Percentiles rank a stretch among this genome's conserved stretches.
Conservation (phyloP, 768 basidiomycete genomes). For the Boletus insuetus region DNA sequence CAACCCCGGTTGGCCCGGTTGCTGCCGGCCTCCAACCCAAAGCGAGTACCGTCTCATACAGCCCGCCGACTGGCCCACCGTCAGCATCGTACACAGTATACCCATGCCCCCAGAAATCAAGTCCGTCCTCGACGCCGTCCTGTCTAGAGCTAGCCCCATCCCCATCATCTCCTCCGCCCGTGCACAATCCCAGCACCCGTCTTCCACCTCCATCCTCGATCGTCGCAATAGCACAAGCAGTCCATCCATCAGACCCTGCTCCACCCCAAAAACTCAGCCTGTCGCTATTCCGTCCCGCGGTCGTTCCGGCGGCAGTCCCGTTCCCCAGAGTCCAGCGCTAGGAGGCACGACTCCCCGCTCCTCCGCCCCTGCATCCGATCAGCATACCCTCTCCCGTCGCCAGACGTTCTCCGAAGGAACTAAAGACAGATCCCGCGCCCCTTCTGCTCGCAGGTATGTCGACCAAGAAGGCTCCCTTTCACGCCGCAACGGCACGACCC, state of each 20-base stretch:
- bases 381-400: conserved; percentile 43
- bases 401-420: conserved; percentile 50
- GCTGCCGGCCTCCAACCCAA: conserved; percentile 71
- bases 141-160: conserved; percentile 38
- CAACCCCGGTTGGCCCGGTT: conserved; percentile 86
- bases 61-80: conserved; percentile 77
- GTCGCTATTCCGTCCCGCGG: conserved; percentile 42
- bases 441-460: conserved; percentile 56
- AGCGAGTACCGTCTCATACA: conserved; percentile 62
- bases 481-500: conserved; percentile 46
- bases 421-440: conserved; percentile 55
- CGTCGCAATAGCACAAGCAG: conserved; percentile 46
- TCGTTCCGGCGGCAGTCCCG: conserved; percentile 54
- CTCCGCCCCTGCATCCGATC: conserved; percentile 41
- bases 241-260: conserved; percentile 19
- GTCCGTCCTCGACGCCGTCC: conserved; percentile 56
- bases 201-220: conserved; percentile 35
- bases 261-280: conserved; percentile 39
- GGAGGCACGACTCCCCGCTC: conserved; percentile 32
- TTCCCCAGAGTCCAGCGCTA: conserved; percentile 22
- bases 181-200: conserved; percentile 33
- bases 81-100: conserved; percentile 70
- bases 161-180: conserved; percentile 29
- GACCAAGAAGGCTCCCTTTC: conserved; percentile 52
- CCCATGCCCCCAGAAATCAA: conserved; percentile 73